Conservation (phyloP, 1,284 basidiomycete genomes). For the Puccinia horiana region DNA sequence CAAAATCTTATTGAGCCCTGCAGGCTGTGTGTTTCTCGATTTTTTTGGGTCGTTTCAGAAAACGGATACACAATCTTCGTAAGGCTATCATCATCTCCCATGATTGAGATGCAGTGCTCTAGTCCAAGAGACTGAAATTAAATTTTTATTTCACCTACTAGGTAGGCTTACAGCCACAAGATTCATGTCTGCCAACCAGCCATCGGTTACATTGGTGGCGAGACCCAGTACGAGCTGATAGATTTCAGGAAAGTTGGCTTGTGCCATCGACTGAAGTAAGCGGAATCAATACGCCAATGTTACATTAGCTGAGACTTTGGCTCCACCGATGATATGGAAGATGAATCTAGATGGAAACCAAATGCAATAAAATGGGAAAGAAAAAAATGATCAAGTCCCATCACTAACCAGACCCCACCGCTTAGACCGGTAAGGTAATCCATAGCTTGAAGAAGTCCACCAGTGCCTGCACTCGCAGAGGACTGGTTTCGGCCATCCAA, state of each 20-base stretch:
- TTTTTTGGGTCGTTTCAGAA: too few species aligned
- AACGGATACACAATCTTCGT: too few species aligned
- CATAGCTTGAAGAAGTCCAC: conserved; percentile 24
- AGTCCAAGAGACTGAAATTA: not conserved
- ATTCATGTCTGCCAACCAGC: conserved; percentile 33
- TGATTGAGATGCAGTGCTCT: too few species aligned
- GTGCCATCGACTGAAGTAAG: conserved; percentile 17
- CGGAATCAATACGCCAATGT: not conserved
- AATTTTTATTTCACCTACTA: not conserved
- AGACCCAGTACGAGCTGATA: conserved; percentile 16
- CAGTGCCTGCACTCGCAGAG: conserved; percentile 66
- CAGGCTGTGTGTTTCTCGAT: not conserved
- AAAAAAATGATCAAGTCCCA: not conserved
- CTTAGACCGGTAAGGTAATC: conserved; percentile 33
- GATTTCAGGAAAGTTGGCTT: conserved; percentile 28
- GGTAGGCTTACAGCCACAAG: conserved; percentile 22
- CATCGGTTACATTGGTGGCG: not conserved
- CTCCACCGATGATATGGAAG: not conserved
- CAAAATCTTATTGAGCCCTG: conserved; percentile 1
- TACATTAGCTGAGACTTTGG: not conserved
- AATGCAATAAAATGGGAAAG: not conserved
- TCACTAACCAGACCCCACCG: conserved; percentile 25
- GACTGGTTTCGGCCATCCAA: conserved; percentile 67
- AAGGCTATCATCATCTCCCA: too few species aligned
- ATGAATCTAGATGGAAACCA: not conserved